phyloP scores from a whole-genome alignment of 495 filamentous ascomycete species.

The Sporormia fimetaria region DNA sequence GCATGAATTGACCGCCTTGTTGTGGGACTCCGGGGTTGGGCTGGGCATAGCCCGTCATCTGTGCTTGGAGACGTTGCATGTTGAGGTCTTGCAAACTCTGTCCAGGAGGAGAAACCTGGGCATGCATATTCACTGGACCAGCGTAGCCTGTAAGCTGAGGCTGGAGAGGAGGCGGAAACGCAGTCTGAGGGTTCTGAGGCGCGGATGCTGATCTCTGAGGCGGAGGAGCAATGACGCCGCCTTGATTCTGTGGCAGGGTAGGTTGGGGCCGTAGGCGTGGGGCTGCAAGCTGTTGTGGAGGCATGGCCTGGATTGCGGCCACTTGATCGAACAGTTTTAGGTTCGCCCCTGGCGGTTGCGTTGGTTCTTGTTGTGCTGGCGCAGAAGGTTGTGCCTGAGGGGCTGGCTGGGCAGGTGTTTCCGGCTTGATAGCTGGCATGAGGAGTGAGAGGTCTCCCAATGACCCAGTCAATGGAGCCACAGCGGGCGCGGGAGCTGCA shows the following conservation, averaged over 20 bases:
- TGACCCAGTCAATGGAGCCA: slow-evolving; percentile 27
- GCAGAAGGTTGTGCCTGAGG: slow-evolving; percentile 18
- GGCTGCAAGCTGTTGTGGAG: slow-evolving; percentile 35
- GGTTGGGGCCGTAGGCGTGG: slow-evolving; percentile 64
- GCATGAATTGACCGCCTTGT: slow-evolving; percentile 19
- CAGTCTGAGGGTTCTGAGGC: slow-evolving; percentile 68
- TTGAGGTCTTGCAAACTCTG: slow-evolving; percentile 64
- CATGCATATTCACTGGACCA: slow-evolving; percentile 35
- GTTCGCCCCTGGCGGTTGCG: slow-evolving; percentile 12
- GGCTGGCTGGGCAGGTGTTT: slow-evolving; percentile 6
- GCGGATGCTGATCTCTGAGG: slow-evolving; percentile 78
- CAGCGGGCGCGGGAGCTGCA: slow-evolving; percentile 10
- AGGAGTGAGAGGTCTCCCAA: slow-evolving; percentile 16
- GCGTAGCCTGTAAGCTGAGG: slow-evolving; percentile 73
- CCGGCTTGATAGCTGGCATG: slow-evolving; percentile 18
- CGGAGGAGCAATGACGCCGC: slow-evolving; percentile 65
- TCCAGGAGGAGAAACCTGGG: slow-evolving; percentile 52
- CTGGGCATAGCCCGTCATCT: slow-evolving; percentile 36
- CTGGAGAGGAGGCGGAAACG: slow-evolving; percentile 62
- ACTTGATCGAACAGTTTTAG: slow-evolving; percentile 25
- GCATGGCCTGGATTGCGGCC: slow-evolving; percentile 26
- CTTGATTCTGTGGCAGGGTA: slow-evolving; percentile 50
- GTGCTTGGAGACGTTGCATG: slow-evolving; percentile 51
- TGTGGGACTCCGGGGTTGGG: too few relatives aligned
- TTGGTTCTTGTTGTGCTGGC: too few relatives aligned